Percentiles rank a stretch among this genome's conserved stretches.
Conservation (phyloP, 352 stramenopile genomes). For the Globisporangium barbulae region DNA sequence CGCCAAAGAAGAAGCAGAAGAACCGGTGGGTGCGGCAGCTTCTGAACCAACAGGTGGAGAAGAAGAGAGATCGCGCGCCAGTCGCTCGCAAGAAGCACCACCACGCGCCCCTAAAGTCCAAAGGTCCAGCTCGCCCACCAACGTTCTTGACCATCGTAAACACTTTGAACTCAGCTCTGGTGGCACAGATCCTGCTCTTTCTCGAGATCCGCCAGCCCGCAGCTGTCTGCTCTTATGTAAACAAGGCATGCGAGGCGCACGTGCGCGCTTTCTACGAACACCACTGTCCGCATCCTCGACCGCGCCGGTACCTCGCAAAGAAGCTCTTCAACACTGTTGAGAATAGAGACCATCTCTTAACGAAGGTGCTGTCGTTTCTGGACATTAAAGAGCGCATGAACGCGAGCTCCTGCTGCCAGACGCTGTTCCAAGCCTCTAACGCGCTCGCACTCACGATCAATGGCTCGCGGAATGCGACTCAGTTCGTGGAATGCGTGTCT, state of each 20-base stretch:
- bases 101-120: not conserved
- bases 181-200: slow-evolving; percentile 39
- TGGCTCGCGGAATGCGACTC: not conserved
- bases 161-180: slow-evolving; percentile 18
- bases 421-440: slow-evolving; percentile 29
- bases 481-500: slow-evolving; percentile 25
- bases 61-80: slow-evolving; percentile 7
- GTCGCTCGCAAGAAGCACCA: not conserved
- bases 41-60: slow-evolving; percentile 10
- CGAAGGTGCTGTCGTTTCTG: slow-evolving; percentile 27
- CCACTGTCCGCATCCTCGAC: slow-evolving; percentile 37
- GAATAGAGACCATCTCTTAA: slow-evolving; percentile 9
- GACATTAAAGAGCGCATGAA: slow-evolving; percentile 26
- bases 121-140: slow-evolving; percentile 11
- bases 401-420: slow-evolving; percentile 25
- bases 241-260: slow-evolving; percentile 24
- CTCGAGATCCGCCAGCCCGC: slow-evolving; percentile 29
- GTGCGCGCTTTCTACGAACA: slow-evolving; percentile 38
- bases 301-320: slow-evolving; percentile 30
- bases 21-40: slow-evolving; percentile 13
- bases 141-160: slow-evolving; percentile 24
- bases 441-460: slow-evolving; percentile 27
- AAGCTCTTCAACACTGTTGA: slow-evolving; percentile 11
- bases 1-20: slow-evolving; percentile 4
- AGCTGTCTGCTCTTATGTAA: slow-evolving; percentile 29